Evolutionary conservation across 805 yeast species (phyloP).

Genomic region (Metschnikowia kofuensis): DNA sequence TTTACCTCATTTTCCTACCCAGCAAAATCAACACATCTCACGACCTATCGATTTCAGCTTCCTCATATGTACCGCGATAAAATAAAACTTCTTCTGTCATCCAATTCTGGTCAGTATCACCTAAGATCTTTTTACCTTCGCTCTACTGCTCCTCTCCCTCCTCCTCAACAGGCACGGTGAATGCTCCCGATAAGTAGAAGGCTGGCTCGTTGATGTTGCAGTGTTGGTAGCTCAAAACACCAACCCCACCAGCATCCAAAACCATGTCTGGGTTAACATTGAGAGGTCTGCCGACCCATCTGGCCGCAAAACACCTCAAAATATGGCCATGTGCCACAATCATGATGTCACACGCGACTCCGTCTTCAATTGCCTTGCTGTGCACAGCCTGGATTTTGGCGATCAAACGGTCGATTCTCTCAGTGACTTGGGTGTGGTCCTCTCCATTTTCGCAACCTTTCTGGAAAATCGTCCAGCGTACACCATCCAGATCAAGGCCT

Average conservation of each 20-base stretch:
- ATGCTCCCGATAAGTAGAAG: constrained; percentile 77
- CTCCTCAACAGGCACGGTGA: constrained; percentile 66
- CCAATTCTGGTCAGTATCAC: neutral
- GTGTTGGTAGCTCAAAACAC: constrained; percentile 88
- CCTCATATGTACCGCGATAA: too few relatives aligned
- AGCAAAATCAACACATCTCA: too few relatives aligned
- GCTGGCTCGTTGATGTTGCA: constrained; percentile 85
- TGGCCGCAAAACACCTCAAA: constrained; percentile 80
- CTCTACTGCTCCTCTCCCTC: constrained; percentile 28
- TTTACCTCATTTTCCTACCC: too few relatives aligned
- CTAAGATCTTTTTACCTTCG: neutral
- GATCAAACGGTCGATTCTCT: constrained; percentile 71
- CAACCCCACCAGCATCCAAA: constrained; percentile 93
- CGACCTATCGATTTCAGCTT: too few relatives aligned
- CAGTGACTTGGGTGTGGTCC: constrained; percentile 57
- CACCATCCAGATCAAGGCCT: constrained; percentile 49
- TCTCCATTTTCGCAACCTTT: constrained; percentile 96
- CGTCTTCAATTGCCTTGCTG: constrained; percentile 45
- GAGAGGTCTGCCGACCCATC: constrained; percentile 74
- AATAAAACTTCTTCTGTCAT: too few relatives aligned
- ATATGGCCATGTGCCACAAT: constrained; percentile 95
- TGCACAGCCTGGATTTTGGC: constrained; percentile 62
- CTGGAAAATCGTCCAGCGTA: constrained; percentile 77
- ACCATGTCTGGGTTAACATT: constrained; percentile 72
- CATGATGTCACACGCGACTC: constrained; percentile 65